These are phyloP conservation scores for Pterocarpus santalinus DNA, from an alignment of 306 rosid species.

Conservation along the genomic window DNA sequence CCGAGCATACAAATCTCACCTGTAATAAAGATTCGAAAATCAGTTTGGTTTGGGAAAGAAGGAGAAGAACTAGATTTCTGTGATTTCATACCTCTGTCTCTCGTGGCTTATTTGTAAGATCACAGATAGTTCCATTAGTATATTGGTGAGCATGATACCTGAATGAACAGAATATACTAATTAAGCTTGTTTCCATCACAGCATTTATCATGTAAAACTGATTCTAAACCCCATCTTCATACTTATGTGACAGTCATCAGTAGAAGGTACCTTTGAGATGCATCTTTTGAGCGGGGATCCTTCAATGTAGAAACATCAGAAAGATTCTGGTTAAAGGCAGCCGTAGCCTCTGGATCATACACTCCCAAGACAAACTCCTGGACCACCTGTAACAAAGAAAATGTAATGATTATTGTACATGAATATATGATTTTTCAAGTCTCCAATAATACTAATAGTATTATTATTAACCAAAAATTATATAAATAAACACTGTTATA, in stretches of 20 bases:
- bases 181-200: slow-evolving; percentile 29
- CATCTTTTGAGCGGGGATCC: slow-evolving; percentile 96
- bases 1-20: slow-evolving; percentile 98
- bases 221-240: slow-evolving; percentile 1
- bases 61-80: slow-evolving; percentile 13
- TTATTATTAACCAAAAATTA: not conserved
- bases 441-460: slow-evolving; percentile 23
- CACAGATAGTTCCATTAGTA: slow-evolving; percentile 90
- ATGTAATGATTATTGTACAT: slow-evolving; percentile 24
- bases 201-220: slow-evolving; percentile 28
- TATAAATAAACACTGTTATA: slow-evolving; percentile 35
- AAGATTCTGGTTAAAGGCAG: slow-evolving; percentile 78
- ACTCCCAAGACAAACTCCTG: slow-evolving; percentile 86
- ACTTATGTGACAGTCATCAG: slow-evolving; percentile 24
- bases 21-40: slow-evolving; percentile 44
- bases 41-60: slow-evolving; percentile 32
- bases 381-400: slow-evolving; percentile 64
- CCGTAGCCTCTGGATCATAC: slow-evolving; percentile 87
- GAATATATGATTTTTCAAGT: slow-evolving; percentile 32
- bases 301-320: slow-evolving; percentile 87
- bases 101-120: slow-evolving; percentile 88
- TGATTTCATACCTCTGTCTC: slow-evolving; percentile 81
- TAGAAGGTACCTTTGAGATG: slow-evolving; percentile 82
- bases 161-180: slow-evolving; percentile 38
- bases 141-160: slow-evolving; percentile 95